Base-by-base conservation (phyloP, 495 filamentous ascomycete species). In the Elasticomyces elasticus region DNA sequence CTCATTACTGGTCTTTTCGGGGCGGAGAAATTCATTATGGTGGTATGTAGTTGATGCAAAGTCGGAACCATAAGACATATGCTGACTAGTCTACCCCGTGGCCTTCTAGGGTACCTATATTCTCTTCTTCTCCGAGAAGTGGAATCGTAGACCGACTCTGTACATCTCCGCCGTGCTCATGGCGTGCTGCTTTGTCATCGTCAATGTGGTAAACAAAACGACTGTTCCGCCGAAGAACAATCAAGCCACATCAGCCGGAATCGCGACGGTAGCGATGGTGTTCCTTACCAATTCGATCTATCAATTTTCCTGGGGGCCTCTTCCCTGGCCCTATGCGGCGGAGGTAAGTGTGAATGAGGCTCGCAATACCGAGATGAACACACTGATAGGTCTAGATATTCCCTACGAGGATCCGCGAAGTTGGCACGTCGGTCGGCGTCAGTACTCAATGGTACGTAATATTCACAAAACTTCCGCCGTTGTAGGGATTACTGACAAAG, bases 381-480 rank as follows among this genome's bases (percentile, higher is more conserved):
- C 19, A 2, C 20, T 50, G 2, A 49, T 22, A 83, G 31, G 76
- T 74, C 10, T 79, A 87, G 72, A 89, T 89, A 59, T 84, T 85
- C 11, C 79, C 82, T 5, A 82, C 82, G 4, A 77, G 85, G 6
- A 74, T 90, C 9, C 77, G 85, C 26, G 80, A 81, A 13, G 75
- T 83, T 62, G 85, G 85, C 57, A 83, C 87, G 2, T 76, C 82
- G 2, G 65, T 84, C 24, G 82, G 77, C 3, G 79, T 84, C 0
- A 79, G 83, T n/a, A 86, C 83, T 1, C 75, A 77, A 62, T 77
- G 75, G n/a, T n/a, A n/a, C n/a, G n/a, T n/a, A n/a, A n/a, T n/a
- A n/a, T n/a, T n/a, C n/a, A n/a, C n/a, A n/a, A n/a, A n/a, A n/a
- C n/a, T n/a, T n/a, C n/a, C n/a, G n/a, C n/a, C n/a, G n/a, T n/a